A percentile compares a stretch with the other conserved stretches of the same genome.
Conservation (phyloP, 2,329 filamentous ascomycete genomes). For the Venturia nashicola region DNA sequence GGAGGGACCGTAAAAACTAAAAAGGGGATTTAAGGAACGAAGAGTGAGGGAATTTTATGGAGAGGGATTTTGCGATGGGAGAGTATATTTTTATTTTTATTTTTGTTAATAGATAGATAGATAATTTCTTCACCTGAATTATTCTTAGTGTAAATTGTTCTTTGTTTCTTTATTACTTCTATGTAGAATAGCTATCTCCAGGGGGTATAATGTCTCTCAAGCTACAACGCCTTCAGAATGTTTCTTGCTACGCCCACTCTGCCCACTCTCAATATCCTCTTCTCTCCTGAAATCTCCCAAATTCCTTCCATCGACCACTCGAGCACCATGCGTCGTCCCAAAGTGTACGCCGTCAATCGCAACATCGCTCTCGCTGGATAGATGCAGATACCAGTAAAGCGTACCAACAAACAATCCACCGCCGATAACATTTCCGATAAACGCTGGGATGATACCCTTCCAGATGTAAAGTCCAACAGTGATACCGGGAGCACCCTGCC, state of each 20-base stretch:
- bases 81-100: too few relatives aligned
- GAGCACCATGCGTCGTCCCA: background rate
- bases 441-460: constrained; percentile 18
- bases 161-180: too few relatives aligned
- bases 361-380: background rate
- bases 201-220: too few relatives aligned
- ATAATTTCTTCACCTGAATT: too few relatives aligned
- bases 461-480: constrained; percentile 18
- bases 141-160: too few relatives aligned
- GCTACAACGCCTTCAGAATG: background rate
- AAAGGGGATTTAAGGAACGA: too few relatives aligned
- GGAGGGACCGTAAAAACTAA: too few relatives aligned
- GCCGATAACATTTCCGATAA: constrained; percentile 17
- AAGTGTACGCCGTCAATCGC: background rate
- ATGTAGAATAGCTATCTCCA: too few relatives aligned
- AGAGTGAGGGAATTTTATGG: too few relatives aligned
- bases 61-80: too few relatives aligned
- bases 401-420: constrained; percentile 9
- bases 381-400: constrained; percentile 6
- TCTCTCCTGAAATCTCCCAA: background rate
- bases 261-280: background rate
- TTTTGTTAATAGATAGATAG: too few relatives aligned
- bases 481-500: constrained; percentile 14
- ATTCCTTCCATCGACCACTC: background rate
- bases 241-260: background rate